Conservation (phyloP, 2,329 filamentous ascomycete species). For the Alternaria burnsii region DNA sequence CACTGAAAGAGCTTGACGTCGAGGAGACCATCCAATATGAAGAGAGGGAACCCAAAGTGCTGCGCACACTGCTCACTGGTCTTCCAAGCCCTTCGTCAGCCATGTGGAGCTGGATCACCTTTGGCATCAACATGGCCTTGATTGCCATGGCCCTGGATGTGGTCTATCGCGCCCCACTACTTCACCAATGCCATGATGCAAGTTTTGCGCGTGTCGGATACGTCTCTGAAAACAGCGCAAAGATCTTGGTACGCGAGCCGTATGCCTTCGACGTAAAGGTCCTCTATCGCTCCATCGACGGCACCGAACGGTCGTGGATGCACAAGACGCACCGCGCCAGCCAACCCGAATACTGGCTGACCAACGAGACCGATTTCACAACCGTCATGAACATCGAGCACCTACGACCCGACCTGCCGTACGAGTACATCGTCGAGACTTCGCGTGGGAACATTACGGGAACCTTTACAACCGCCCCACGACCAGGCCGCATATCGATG, state of each 20-base stretch:
- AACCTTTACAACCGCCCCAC: constrained; percentile 80
- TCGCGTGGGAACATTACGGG: constrained; percentile 85
- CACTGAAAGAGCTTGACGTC: constrained; percentile 62
- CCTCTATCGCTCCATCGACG: constrained; percentile 43
- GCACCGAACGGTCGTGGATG: constrained; percentile 41
- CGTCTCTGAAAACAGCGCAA: constrained; percentile 81
- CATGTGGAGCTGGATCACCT: constrained; percentile 71
- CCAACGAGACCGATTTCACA: constrained; percentile 84
- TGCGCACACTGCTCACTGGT: constrained; percentile 77
- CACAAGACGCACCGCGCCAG: constrained; percentile 41
- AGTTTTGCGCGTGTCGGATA: constrained; percentile 89
- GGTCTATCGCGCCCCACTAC: constrained; percentile 74
- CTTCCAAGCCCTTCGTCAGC: constrained; percentile 76
- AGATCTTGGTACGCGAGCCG: constrained; percentile 85
- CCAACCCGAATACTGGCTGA: constrained; percentile 61
- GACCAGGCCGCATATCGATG: constrained; percentile 67
- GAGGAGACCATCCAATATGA: constrained; percentile 69
- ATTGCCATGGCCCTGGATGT: constrained; percentile 78
- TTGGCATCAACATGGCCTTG: constrained; percentile 75
- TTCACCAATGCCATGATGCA: constrained; percentile 76
- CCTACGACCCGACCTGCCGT: constrained; percentile 74
- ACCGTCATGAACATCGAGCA: constrained; percentile 72
- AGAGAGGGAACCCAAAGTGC: constrained; percentile 64
- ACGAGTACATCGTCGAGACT: constrained; percentile 75
- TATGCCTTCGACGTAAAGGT: constrained; percentile 70